phyloP scores from a whole-genome alignment of 2,329 filamentous ascomycete species.

The Blastomyces parvus region DNA sequence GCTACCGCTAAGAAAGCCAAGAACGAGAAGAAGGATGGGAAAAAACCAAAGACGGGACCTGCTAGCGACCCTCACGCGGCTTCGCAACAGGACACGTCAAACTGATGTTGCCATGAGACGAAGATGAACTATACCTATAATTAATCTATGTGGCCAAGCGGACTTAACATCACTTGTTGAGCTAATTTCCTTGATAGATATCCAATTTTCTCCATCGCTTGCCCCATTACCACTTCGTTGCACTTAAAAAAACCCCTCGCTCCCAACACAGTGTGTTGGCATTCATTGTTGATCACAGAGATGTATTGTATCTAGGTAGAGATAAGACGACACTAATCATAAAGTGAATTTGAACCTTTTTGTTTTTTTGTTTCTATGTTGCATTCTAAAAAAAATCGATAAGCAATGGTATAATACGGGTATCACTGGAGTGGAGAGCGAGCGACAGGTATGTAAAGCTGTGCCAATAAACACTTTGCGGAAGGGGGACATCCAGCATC shows the following conservation, averaged over 20 bases:
- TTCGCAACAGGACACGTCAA: not conserved
- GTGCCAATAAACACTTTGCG: not conserved
- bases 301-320: not conserved
- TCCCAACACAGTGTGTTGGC: not conserved
- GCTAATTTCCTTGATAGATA: not conserved
- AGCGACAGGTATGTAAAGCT: not conserved
- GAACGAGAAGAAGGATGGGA: constrained; percentile 61
- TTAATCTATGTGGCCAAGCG: not conserved
- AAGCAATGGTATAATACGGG: not conserved
- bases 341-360: not conserved
- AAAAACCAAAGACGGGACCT: constrained; percentile 35
- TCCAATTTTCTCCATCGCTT: not conserved
- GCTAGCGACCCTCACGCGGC: not conserved
- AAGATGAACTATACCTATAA: not conserved
- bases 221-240: not conserved
- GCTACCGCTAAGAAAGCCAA: constrained; percentile 89
- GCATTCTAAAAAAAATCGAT: not conserved
- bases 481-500: constrained; percentile 1
- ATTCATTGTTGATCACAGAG: not conserved
- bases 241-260: no score
- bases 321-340: not conserved
- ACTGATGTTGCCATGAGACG: not conserved
- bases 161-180: not conserved
- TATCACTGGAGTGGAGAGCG: constrained; percentile 7
- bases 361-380: not conserved